Evolutionary conservation across 768 basidiomycete genomes (phyloP).

Genomic region (Lactarius evosmus): DNA sequence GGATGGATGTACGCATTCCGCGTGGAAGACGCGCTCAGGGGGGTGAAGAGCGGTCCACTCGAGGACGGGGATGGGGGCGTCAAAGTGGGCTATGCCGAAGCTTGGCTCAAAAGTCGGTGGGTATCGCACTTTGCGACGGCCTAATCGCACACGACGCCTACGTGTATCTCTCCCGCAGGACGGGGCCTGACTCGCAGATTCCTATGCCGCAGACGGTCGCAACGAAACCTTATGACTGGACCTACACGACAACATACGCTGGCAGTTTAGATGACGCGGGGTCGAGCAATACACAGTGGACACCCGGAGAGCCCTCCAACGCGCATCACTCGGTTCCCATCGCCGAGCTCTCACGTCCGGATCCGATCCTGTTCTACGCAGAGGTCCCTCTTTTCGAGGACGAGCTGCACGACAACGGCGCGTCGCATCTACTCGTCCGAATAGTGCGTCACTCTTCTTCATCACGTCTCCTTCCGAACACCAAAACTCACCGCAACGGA

Average conservation of each 20-base stretch:
- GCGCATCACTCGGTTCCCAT: slow-evolving; percentile 70
- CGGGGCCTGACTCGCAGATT: slow-evolving; percentile 57
- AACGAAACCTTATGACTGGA: slow-evolving; percentile 96
- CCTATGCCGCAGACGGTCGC: slow-evolving; percentile 68
- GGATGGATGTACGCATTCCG: slow-evolving; percentile 67
- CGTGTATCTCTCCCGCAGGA: slow-evolving; percentile 47
- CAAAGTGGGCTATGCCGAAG: slow-evolving; percentile 91
- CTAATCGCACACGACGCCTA: neutral
- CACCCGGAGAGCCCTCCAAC: slow-evolving; percentile 53
- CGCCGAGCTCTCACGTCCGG: slow-evolving; percentile 78
- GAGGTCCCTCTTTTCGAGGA: slow-evolving; percentile 95
- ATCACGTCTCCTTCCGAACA: neutral
- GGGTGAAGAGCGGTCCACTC: slow-evolving; percentile 74
- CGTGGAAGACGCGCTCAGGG: slow-evolving; percentile 60
- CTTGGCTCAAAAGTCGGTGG: slow-evolving; percentile 89
- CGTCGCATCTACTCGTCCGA: slow-evolving; percentile 76
- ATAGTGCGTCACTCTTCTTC: slow-evolving; percentile 58
- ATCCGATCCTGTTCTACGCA: slow-evolving; percentile 97
- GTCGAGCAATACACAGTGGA: slow-evolving; percentile 42
- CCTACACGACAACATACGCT: slow-evolving; percentile 85
- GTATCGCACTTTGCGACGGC: slow-evolving; percentile 24
- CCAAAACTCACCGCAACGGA: neutral
- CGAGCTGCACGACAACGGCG: slow-evolving; percentile 95
- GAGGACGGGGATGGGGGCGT: slow-evolving; percentile 85
- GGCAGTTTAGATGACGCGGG: slow-evolving; percentile 47